Percentiles rank a stretch among this genome's conserved stretches.
phyloP scores from a whole-genome alignment of 2,329 filamentous ascomycete genomes.

The Sporothrix globosa region DNA sequence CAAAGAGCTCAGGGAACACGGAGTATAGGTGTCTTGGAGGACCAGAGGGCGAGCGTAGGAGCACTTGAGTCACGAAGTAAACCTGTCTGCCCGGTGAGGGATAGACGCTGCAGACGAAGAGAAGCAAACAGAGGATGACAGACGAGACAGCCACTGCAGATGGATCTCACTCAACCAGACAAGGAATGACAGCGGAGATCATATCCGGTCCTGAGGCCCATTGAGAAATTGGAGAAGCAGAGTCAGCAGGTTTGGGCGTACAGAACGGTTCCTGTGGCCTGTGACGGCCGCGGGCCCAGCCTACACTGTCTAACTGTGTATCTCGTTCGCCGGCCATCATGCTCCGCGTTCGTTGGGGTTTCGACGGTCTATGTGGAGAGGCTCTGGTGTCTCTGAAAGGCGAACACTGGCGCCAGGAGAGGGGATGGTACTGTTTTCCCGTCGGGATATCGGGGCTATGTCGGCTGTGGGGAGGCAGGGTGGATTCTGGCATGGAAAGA shows the following conservation, averaged over 20 bases:
- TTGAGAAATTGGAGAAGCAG: conserved; percentile 20
- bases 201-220: conserved; percentile 6
- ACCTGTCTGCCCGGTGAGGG: background rate
- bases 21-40: conserved; percentile 17
- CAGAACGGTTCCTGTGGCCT: conserved; percentile 2
- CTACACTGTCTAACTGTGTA: background rate
- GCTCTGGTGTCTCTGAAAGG: background rate
- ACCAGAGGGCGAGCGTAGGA: background rate
- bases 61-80: too few relatives aligned
- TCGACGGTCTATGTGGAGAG: conserved; percentile 1
- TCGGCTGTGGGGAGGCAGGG: conserved; percentile 24
- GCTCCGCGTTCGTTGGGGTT: conserved; percentile 25
- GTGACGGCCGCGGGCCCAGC: background rate
- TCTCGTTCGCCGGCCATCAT: conserved; percentile 25
- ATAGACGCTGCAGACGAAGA: background rate
- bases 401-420: background rate
- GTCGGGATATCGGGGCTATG: conserved; percentile 27
- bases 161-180: background rate
- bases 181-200: background rate
- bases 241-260: background rate
- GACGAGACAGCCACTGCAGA: background rate
- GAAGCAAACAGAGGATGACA: background rate
- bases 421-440: conserved; percentile 20
- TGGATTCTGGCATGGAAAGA: background rate
- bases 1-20: background rate